Conservation (phyloP, 345 rosid species). For the Hevea brasiliensis region DNA sequence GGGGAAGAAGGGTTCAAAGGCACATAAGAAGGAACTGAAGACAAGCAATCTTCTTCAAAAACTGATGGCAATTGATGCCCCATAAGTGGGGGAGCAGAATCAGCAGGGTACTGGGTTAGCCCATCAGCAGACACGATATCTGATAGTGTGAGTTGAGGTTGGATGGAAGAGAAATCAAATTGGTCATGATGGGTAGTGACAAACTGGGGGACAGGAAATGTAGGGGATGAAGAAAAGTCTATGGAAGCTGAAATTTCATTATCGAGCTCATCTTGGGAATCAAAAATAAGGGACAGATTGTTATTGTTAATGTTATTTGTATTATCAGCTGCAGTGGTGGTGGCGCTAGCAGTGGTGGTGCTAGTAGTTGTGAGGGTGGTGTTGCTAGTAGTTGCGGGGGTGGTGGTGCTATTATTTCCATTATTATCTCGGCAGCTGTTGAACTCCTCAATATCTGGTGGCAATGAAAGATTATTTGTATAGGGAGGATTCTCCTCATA, state of each 20-base stretch:
- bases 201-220: conserved; percentile 48
- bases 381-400: conserved; percentile 19
- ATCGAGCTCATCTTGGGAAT: conserved; percentile 64
- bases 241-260: conserved; percentile 79
- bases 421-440: conserved; percentile 37
- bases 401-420: conserved; percentile 17
- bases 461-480: conserved; percentile 34
- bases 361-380: conserved; percentile 22
- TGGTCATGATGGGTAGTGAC: conserved; percentile 47
- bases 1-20: conserved; percentile 61
- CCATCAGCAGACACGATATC: conserved; percentile 36
- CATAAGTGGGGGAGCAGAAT: conserved; percentile 31
- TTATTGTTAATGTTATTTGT: conserved; percentile 19
- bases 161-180: conserved; percentile 54
- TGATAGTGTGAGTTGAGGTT: conserved; percentile 34
- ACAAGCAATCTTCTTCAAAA: conserved; percentile 73
- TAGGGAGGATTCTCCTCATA: conserved; percentile 55
- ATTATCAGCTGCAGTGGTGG: conserved; percentile 19
- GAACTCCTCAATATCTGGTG: conserved; percentile 30
- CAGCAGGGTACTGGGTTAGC: conserved; percentile 30
- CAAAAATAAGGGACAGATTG: conserved; percentile 52
- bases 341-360: conserved; percentile 29
- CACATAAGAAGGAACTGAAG: conserved; percentile 64
- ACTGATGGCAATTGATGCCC: conserved; percentile 40
- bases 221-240: conserved; percentile 71